Evolutionary conservation across 139 green algal species (phyloP).

Genomic region (Pycnococcus provasolii): DNA sequence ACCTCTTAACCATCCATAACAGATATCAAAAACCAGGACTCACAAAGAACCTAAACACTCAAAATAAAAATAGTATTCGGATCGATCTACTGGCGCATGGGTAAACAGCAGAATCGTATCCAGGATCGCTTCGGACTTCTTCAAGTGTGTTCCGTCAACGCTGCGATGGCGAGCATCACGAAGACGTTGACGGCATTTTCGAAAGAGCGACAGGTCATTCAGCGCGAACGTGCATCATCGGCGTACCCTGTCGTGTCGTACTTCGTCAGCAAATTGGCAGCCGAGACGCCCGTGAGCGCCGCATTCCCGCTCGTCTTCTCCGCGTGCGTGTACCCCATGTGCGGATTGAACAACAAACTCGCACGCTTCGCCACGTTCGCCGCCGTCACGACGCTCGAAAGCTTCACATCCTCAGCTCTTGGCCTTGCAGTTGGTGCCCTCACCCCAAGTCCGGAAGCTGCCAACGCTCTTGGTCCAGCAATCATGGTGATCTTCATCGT

Average conservation of each 20-base stretch:
- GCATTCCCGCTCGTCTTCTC: slow-evolving; percentile 30
- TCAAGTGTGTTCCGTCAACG: slow-evolving; percentile 33
- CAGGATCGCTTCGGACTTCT: slow-evolving; percentile 81
- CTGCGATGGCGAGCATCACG: slow-evolving; percentile 27
- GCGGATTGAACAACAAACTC: slow-evolving; percentile 19
- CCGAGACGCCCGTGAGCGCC: slow-evolving; percentile 29
- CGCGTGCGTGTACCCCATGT: slow-evolving; percentile 29
- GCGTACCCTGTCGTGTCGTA: slow-evolving; percentile 26
- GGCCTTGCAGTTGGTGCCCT: slow-evolving; percentile 69
- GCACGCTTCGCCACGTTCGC: slow-evolving; percentile 50
- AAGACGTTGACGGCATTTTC: slow-evolving; percentile 23
- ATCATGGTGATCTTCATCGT: slow-evolving; percentile 90
- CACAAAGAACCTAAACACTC: too few species aligned
- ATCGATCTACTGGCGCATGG: slow-evolving; percentile 76
- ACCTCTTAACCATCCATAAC: too few species aligned
- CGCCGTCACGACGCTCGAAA: slow-evolving; percentile 68
- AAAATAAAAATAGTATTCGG: slow-evolving; percentile 58
- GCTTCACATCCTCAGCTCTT: slow-evolving; percentile 51
- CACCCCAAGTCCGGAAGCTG: slow-evolving; percentile 64
- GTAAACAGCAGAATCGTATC: slow-evolving; percentile 51
- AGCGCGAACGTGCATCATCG: slow-evolving; percentile 18
- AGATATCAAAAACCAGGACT: too few species aligned
- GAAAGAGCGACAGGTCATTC: slow-evolving; percentile 22
- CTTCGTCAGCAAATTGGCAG: slow-evolving; percentile 30
- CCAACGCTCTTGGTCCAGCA: slow-evolving; percentile 77